Percentiles rank a stretch among this genome's conserved stretches.
Evolutionary conservation across 805 yeast genomes (phyloP).

Genomic region (Groenewaldozyma tartarivorans): DNA sequence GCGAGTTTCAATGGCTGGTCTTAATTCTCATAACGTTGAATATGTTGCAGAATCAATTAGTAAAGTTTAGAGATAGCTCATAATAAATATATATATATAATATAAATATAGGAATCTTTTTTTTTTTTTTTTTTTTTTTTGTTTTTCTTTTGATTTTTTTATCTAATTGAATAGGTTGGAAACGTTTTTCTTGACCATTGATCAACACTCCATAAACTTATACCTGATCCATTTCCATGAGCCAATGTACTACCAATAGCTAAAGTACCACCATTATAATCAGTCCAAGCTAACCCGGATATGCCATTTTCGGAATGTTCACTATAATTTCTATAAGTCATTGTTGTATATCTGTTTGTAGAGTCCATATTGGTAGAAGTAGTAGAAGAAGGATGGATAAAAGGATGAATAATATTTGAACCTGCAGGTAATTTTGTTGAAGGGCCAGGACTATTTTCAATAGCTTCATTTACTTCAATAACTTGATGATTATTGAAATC

Average conservation of each 20-base stretch:
- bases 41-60: conserved; percentile 75
- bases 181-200: conserved; percentile 19
- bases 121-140: no score
- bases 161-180: conserved; percentile 19
- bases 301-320: conserved; percentile 37
- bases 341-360: neutral
- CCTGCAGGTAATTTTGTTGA: conserved; percentile 1
- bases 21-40: conserved; percentile 68
- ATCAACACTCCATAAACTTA: conserved; percentile 61
- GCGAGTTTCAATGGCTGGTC: conserved; percentile 89
- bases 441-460: conserved; percentile 6
- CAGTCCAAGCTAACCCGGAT: conserved; percentile 53
- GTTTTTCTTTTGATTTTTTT: neutral
- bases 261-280: conserved; percentile 41
- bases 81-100: no score
- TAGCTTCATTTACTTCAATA: conserved; percentile 26
- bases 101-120: no score
- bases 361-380: neutral
- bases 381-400: conserved; percentile 4
- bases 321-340: neutral
- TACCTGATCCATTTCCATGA: conserved; percentile 59
- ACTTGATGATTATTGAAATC: conserved; percentile 69
- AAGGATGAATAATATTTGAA: conserved; percentile 5
- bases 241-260: conserved; percentile 47
- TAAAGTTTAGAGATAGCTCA: no score